Conservation (phyloP, 2,329 filamentous ascomycete species). For the Fusarium sp. region DNA sequence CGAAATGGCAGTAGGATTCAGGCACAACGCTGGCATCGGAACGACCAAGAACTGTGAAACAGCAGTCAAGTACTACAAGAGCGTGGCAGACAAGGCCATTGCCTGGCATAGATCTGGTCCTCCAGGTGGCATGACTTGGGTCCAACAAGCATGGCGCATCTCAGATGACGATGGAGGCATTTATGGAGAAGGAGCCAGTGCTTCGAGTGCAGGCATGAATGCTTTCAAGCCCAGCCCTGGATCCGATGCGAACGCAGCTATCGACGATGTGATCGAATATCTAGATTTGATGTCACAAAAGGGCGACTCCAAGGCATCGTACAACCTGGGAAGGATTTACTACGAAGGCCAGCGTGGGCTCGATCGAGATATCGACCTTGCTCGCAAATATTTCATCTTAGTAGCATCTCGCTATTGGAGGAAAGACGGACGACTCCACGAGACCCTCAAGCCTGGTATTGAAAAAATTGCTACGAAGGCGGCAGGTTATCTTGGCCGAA, state of each 20-base stretch:
- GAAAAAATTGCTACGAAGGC: slow-evolving; percentile 88
- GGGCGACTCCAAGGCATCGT: slow-evolving; percentile 89
- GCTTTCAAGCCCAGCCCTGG: slow-evolving; percentile 81
- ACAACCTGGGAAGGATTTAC: slow-evolving; percentile 87
- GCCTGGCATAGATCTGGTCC: slow-evolving; percentile 90
- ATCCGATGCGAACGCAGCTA: slow-evolving; percentile 86
- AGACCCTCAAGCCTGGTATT: slow-evolving; percentile 78
- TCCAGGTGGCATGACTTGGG: slow-evolving; percentile 86
- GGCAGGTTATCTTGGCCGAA: slow-evolving; percentile 88
- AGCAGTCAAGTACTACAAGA: slow-evolving; percentile 90
- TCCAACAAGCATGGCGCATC: slow-evolving; percentile 85
- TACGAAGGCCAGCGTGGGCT: slow-evolving; percentile 88
- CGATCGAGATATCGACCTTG: slow-evolving; percentile 79
- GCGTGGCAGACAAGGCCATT: slow-evolving; percentile 93
- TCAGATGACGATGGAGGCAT: slow-evolving; percentile 93
- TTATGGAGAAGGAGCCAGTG: slow-evolving; percentile 95
- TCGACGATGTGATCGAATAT: slow-evolving; percentile 96
- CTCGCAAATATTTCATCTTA: slow-evolving; percentile 85
- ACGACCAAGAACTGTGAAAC: slow-evolving; percentile 88
- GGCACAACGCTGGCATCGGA: slow-evolving; percentile 88
- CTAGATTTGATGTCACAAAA: slow-evolving; percentile 91
- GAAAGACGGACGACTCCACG: slow-evolving; percentile 80
- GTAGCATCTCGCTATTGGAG: slow-evolving; percentile 88
- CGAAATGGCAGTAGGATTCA: slow-evolving; percentile 93
- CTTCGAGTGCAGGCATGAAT: slow-evolving; percentile 87